Evolutionary conservation across 2,329 filamentous ascomycete genomes (phyloP).

Genomic region (Trichoderma sp.): DNA sequence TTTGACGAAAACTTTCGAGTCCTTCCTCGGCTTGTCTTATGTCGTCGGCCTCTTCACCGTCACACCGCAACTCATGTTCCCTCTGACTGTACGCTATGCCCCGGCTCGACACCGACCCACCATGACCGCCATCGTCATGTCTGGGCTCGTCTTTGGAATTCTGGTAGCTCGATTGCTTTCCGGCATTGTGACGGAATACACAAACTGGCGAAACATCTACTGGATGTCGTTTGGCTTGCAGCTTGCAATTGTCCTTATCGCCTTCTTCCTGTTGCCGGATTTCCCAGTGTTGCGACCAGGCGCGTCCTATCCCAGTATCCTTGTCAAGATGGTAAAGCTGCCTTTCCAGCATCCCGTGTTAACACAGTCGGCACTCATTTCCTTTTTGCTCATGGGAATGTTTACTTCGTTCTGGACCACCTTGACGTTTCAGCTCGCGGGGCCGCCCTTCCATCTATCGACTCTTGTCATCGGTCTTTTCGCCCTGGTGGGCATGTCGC

Average conservation of each 20-base stretch:
- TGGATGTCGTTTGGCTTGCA: conserved; percentile 75
- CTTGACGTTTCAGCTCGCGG: conserved; percentile 75
- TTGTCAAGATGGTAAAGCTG: conserved; percentile 57
- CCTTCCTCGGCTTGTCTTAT: conserved; percentile 17
- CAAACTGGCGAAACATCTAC: conserved; percentile 75
- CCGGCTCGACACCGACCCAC: conserved; percentile 67
- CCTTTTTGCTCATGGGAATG: conserved; percentile 57
- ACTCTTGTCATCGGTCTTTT: conserved; percentile 75
- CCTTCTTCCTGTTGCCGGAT: conserved; percentile 77
- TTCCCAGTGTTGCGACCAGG: conserved; percentile 73
- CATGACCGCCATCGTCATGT: conserved; percentile 72
- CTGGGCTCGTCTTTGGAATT: conserved; percentile 73
- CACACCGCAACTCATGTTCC: conserved; percentile 67
- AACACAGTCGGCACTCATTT: conserved; percentile 67
- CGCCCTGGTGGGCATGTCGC: conserved; percentile 71
- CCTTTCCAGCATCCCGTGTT: conserved; percentile 60
- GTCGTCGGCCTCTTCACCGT: conserved; percentile 22
- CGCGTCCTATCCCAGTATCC: conserved; percentile 67
- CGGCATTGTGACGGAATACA: conserved; percentile 72
- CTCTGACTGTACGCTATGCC: conserved; percentile 76
- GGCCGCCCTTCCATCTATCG: conserved; percentile 64
- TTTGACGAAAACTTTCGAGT: background rate
- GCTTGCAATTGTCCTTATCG: conserved; percentile 61
- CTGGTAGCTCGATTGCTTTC: conserved; percentile 74
- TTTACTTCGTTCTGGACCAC: conserved; percentile 63